Base-by-base conservation (phyloP, 1,139 yeast genomes). In the Keqinozyma sinolaborantium region DNA sequence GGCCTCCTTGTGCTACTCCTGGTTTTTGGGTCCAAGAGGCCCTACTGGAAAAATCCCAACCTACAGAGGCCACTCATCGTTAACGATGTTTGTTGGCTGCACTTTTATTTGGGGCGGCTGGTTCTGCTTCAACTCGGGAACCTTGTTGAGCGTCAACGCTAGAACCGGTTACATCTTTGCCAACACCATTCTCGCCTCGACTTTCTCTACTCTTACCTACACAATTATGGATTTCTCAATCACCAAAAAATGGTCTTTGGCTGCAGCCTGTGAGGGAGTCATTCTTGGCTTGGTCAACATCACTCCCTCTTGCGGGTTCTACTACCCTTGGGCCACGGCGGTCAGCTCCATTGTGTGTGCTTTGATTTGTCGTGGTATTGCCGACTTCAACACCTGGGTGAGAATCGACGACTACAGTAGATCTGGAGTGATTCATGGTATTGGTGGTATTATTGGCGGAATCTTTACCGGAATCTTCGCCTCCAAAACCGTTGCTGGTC, bases 91-190 rank as follows among this genome's bases (percentile, higher is more conserved):
- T 12, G 64, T 92, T 40, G 98, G 97, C 34, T 88, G 96, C 14
- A 80, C 85, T 4, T 83, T 92, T 66, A 77, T 90, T 50, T 88
- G 96, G 95, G 87, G 87, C 49, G 97, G 97, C 26, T 90, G 98
- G 97, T 85, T 85, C 50, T 96, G 97, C 33, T 90, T 90, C 77
- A 90, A 90, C 70, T 95, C 95, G 57, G 97, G 97, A 47, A 85
- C 96, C 30, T 84, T 96, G 34, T 95, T 95, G 56, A 83, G 86
- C 54, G 83, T 95, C 23, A 64, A 90, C 41, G 78, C 86, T 53
- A 82, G 97, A 63, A 88, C 95, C 34, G 86, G 87, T 81, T 87
- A 87, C 67, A 95, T 96, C 20, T 78, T 85, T 56, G 83, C 83
- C 51, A 87, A 86, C 73, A 87, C 97, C 50, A 86, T 88, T 64